phyloP scores from a whole-genome alignment of 2,329 filamentous ascomycete species.

The Penicillium hesseltinei region DNA sequence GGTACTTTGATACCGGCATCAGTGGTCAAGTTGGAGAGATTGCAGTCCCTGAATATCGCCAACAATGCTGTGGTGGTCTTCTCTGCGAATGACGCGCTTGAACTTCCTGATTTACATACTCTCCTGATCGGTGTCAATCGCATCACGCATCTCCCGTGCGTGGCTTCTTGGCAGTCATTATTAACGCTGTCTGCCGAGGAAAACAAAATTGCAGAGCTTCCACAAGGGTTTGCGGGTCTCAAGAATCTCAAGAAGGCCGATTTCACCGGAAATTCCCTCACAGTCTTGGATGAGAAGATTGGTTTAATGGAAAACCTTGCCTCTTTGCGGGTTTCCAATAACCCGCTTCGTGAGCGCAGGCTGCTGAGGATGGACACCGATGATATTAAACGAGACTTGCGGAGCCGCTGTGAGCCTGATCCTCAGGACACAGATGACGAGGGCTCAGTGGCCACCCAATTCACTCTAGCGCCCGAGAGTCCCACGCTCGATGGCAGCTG shows the following conservation, averaged over 20 bases:
- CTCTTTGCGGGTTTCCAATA: constrained; percentile 77
- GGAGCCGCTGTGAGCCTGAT: constrained; percentile 59
- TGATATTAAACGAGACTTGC: constrained; percentile 73
- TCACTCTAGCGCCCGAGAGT: constrained; percentile 47
- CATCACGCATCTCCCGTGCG: constrained; percentile 67
- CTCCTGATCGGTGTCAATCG: constrained; percentile 80
- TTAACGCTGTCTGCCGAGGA: constrained; percentile 74
- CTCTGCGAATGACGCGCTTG: constrained; percentile 51
- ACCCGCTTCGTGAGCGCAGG: constrained; percentile 85
- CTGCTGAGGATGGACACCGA: constrained; percentile 76
- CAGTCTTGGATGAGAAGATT: constrained; percentile 70
- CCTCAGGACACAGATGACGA: constrained; percentile 40
- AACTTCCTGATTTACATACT: constrained; percentile 69
- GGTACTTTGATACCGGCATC: constrained; percentile 68
- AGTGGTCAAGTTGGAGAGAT: constrained; percentile 57
- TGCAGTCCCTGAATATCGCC: constrained; percentile 76
- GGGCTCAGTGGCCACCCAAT: constrained; percentile 42
- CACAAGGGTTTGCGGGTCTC: constrained; percentile 69
- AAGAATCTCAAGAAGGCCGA: constrained; percentile 71
- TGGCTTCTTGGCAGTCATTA: constrained; percentile 71
- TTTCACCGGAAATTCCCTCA: constrained; percentile 81
- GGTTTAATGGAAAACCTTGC: constrained; percentile 75
- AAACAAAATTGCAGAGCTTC: constrained; percentile 75
- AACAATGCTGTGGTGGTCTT: constrained; percentile 67
- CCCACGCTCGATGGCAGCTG: constrained; percentile 32